phyloP scores from a whole-genome alignment of 2,329 filamentous ascomycete genomes.

The Fusarium agapanthi region DNA sequence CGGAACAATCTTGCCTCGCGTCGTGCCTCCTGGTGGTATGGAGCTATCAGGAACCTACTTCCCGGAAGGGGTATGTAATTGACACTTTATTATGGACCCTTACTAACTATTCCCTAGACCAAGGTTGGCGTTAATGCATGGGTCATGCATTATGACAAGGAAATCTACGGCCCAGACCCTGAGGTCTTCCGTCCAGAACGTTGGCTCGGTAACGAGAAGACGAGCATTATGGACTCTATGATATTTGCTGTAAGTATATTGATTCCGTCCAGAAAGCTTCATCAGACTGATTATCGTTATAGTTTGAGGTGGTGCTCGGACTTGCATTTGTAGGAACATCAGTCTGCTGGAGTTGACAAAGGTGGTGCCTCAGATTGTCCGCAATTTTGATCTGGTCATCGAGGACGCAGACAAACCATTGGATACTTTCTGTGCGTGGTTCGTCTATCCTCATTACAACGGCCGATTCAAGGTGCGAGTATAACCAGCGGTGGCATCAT shows the following conservation, averaged over 20 bases:
- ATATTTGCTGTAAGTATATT: not conserved
- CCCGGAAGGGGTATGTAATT: not conserved
- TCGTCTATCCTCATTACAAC: not conserved
- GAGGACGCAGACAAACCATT: not conserved
- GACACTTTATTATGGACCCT: fast-evolving
- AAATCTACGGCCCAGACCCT: not conserved
- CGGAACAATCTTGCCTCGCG: not conserved
- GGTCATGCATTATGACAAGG: not conserved
- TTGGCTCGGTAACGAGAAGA: not conserved
- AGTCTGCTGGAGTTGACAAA: not conserved
- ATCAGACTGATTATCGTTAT: not conserved
- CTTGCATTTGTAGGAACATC: not conserved
- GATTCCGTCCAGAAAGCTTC: not conserved
- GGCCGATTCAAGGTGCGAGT: not conserved
- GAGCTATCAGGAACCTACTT: not conserved
- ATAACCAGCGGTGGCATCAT: not conserved
- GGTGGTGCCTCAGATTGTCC: not conserved
- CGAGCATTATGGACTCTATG: not conserved
- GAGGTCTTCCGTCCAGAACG: not conserved
- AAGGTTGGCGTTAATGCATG: not conserved
- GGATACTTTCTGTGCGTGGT: not conserved
- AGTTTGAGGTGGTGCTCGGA: not conserved
- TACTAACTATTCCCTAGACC: not conserved
- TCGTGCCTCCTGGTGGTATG: not conserved
- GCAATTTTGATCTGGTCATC: not conserved